Conservation (phyloP, 169 alveolate species). For the Cystoisospora suis region DNA sequence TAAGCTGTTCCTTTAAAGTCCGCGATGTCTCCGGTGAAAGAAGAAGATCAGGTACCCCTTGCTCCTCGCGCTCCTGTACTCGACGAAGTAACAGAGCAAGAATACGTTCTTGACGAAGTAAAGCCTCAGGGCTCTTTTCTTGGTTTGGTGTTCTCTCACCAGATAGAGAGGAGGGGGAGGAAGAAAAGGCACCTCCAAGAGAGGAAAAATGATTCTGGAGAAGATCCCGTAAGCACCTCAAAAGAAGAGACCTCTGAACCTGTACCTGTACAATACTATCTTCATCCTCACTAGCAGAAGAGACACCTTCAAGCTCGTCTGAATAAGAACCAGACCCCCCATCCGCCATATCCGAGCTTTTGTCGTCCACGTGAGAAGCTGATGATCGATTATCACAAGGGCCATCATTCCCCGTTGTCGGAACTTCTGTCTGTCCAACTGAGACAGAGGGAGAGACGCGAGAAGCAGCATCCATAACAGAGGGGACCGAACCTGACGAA, state of each 20-base stretch:
- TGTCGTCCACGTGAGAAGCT: neutral
- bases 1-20: constrained; percentile 38
- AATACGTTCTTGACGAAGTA: constrained; percentile 1
- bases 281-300: neutral
- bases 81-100: neutral
- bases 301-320: neutral
- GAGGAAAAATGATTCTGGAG: neutral
- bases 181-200: no score
- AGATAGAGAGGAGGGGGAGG: no score
- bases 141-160: no score
- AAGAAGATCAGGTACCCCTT: neutral
- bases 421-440: neutral
- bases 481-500: neutral
- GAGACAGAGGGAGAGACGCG: neutral
- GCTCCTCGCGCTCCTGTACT: neutral
- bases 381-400: neutral
- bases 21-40: neutral
- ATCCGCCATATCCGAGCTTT: no score
- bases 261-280: neutral
- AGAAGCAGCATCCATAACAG: neutral
- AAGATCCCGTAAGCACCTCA: neutral
- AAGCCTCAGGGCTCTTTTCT: no score
- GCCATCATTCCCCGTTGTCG: neutral
- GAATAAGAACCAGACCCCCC: no score
- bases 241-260: neutral